phyloP scores from a whole-genome alignment of 2,329 filamentous ascomycete genomes.

The Pestalotiopsis sp. region DNA sequence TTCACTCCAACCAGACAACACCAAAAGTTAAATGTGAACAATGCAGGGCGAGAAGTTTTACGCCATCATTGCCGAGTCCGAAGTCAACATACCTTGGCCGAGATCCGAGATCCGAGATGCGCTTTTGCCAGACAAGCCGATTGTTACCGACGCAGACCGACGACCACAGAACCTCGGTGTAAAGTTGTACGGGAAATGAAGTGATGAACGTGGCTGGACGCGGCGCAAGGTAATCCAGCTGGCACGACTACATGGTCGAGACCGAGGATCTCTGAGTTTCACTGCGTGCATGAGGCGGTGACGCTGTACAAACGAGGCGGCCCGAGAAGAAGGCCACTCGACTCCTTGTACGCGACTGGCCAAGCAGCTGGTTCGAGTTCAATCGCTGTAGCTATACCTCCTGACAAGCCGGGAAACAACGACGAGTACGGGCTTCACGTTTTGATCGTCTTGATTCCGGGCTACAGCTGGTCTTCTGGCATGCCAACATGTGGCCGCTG shows the following conservation, averaged over 20 bases:
- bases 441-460: slow-evolving; percentile 38
- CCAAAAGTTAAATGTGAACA: background rate
- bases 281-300: slow-evolving; percentile 27
- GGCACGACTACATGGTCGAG: slow-evolving; percentile 18
- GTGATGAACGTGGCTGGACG: slow-evolving; percentile 17
- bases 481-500: slow-evolving; percentile 34
- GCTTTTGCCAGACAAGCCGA: slow-evolving; percentile 13
- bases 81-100: slow-evolving; percentile 17
- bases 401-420: too few species aligned
- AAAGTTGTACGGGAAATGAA: slow-evolving; percentile 18
- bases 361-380: slow-evolving; percentile 46
- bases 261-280: slow-evolving; percentile 25
- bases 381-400: slow-evolving; percentile 36
- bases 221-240: slow-evolving; percentile 16
- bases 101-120: slow-evolving; percentile 17
- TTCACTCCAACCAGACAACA: background rate
- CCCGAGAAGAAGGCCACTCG: slow-evolving; percentile 35
- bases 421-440: too few species aligned
- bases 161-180: slow-evolving; percentile 14
- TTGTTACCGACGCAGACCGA: slow-evolving; percentile 17
- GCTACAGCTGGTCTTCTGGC: slow-evolving; percentile 37
- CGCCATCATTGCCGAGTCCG: slow-evolving; percentile 12
- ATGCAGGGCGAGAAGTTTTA: slow-evolving; percentile 8
- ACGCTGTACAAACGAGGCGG: slow-evolving; percentile 24
- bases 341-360: slow-evolving; percentile 46